Percentiles rank a stretch among this genome's conserved stretches.
Evolutionary conservation across 1,139 yeast genomes (phyloP).

Genomic region (Taiozyma sp.): DNA sequence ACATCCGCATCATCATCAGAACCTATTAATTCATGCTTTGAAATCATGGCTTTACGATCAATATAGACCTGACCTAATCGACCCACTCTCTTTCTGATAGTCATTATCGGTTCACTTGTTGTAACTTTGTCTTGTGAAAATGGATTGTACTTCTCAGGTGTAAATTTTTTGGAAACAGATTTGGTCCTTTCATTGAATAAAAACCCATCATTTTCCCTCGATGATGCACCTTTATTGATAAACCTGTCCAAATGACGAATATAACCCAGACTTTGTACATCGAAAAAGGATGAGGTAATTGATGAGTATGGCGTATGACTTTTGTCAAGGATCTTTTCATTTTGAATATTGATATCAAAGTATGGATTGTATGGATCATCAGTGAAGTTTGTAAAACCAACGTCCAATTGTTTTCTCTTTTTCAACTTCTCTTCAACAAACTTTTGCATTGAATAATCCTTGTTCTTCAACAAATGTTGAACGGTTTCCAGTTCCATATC

Average conservation of each 20-base stretch:
- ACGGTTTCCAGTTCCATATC: conserved; percentile 87
- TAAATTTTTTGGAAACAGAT: conserved; percentile 24
- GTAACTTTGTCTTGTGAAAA: conserved; percentile 20
- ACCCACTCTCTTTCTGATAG: conserved; percentile 72
- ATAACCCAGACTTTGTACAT: conserved; percentile 57
- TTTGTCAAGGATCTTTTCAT: conserved; percentile 43
- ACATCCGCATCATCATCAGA: conserved; percentile 23
- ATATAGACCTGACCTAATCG: conserved; percentile 66
- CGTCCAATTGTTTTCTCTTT: conserved; percentile 65
- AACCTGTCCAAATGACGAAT: conserved; percentile 21
- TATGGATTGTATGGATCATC: conserved; percentile 91
- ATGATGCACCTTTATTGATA: conserved; percentile 16
- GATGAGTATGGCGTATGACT: conserved; percentile 77
- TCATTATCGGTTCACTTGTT: conserved; percentile 48
- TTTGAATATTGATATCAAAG: conserved; percentile 60
- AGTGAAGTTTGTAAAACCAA: conserved; percentile 71
- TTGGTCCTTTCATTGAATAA: conserved; percentile 25
- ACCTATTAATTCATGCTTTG: conserved; percentile 29
- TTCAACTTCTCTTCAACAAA: conserved; percentile 81
- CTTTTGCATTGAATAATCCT: conserved; percentile 70
- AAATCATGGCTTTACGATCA: conserved; percentile 57
- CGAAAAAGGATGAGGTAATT: conserved; percentile 68
- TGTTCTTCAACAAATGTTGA: conserved; percentile 65
- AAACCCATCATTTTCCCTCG: conserved; percentile 13
- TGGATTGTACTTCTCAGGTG: conserved; percentile 40